phyloP scores from a whole-genome alignment of 495 filamentous ascomycete genomes.

The Aspergillus baeticus region DNA sequence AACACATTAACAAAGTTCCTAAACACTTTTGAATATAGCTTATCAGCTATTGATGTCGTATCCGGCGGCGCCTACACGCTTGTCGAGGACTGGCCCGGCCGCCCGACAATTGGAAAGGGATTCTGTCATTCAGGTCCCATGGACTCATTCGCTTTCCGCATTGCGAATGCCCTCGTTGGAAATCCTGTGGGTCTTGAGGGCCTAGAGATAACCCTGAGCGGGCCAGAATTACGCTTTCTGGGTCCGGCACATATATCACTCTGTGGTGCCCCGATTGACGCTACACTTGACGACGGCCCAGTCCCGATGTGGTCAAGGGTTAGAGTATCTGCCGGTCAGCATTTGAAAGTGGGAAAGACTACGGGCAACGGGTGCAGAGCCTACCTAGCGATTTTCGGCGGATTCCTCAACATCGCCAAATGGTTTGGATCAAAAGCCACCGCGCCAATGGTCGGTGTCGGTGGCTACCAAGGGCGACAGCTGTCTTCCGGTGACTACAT shows the following conservation, averaged over 20 bases:
- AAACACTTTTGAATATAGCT: slow-evolving; percentile 46
- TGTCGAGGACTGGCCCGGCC: slow-evolving; percentile 57
- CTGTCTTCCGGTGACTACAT: slow-evolving; percentile 54
- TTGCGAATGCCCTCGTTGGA: slow-evolving; percentile 59
- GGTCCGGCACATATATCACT: slow-evolving; percentile 48
- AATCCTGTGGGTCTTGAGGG: slow-evolving; percentile 51
- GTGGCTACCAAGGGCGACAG: slow-evolving; percentile 58
- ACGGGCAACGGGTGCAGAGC: slow-evolving; percentile 50
- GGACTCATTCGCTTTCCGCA: slow-evolving; percentile 53
- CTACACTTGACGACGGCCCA: slow-evolving; percentile 43
- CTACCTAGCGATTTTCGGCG: slow-evolving; percentile 60
- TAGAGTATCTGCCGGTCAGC: slow-evolving; percentile 49
- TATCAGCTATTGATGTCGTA: slow-evolving; percentile 56
- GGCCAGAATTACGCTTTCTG: slow-evolving; percentile 57
- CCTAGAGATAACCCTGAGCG: slow-evolving; percentile 58
- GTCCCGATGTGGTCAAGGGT: slow-evolving; percentile 55
- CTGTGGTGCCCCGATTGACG: slow-evolving; percentile 52
- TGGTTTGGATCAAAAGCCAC: slow-evolving; percentile 62
- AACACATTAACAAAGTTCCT: slow-evolving; percentile 55
- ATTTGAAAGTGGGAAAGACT: slow-evolving; percentile 53
- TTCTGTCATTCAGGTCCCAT: slow-evolving; percentile 54
- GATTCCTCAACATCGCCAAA: slow-evolving; percentile 52
- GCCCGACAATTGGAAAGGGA: slow-evolving; percentile 51
- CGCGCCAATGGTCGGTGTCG: slow-evolving; percentile 52
- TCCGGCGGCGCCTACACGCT: slow-evolving; percentile 55